Evolutionary conservation across 306 rosid genomes (phyloP), one percentile per base, ranked within the genome.

Genomic region (Lathyrus sativus): DNA sequence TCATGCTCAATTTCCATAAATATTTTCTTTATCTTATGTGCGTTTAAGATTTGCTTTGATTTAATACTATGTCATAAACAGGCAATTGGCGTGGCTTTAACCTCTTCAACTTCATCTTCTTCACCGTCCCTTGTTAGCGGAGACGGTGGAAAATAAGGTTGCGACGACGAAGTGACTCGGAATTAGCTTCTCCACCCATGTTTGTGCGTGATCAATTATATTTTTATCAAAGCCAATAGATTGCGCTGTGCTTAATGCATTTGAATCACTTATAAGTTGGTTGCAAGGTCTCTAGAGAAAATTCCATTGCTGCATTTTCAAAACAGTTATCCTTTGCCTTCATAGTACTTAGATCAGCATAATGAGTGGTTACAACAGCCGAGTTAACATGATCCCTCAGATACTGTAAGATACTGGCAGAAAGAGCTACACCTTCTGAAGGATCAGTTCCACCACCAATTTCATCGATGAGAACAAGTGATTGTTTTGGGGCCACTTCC

Each of bases 361-460:
- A 92, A 81, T 92, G 98, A 61, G 98, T 90, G 65, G 98, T 92
- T 76, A 90, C 96, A 75, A 92, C 76, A 48, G 96, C 98, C 76
- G 90, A 71, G 79, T 82, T 82, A 14, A 88, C 96, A 65, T 17
- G 76, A 53, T 81, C 83, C 85, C 88, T 88, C 80, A 92, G 81
- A 80, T 88, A 88, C 76, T 82, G 89, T 87, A 92, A 85, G 74
- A 90, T 82, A 83, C 96, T 90, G 63, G 90, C 18, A 17, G 98
- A 90, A 82, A 92, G 98, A 81, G 98, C 96, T 75, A 92, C 90
- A 46, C 98, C 98, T 86, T 92, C 98, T 45, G 98, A 88, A 61
- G 98, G 98, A 79, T 92, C 98, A 41, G 98, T 92, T 76, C 98
- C 96, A 79, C 96, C 26, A 28, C 98, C 98, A 78, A 92, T 92